Percentiles rank a stretch among this genome's conserved stretches.
These are phyloP conservation scores for Aspergillus latus DNA, from an alignment of 2,329 filamentous ascomycete species.

Conservation along the genomic window DNA sequence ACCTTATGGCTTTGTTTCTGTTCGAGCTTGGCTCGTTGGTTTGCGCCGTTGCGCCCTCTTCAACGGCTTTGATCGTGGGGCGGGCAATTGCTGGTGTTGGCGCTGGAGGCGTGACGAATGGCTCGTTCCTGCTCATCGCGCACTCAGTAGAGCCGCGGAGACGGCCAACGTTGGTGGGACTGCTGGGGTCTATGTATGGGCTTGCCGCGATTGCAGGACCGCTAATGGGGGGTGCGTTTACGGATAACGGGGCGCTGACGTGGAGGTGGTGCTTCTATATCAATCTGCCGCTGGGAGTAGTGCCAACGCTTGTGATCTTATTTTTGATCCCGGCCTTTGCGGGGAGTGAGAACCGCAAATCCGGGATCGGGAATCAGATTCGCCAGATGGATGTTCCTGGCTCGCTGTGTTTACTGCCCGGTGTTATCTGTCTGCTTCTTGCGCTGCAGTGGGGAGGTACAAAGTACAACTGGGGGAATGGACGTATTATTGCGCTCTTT, in stretches of 20 bases:
- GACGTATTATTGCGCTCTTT: constrained; percentile 13
- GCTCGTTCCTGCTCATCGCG: not conserved
- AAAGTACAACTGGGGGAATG: constrained; percentile 13
- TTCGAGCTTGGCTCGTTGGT: not conserved
- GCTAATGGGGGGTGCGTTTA: constrained; percentile 16
- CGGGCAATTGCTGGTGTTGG: not conserved
- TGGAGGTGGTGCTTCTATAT: constrained; percentile 23
- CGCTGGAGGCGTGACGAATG: not conserved
- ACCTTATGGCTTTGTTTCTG: not conserved
- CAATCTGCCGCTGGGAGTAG: constrained; percentile 17
- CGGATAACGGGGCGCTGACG: constrained; percentile 6
- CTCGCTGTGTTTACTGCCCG: constrained; percentile 3
- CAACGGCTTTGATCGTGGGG: not conserved
- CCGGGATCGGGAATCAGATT: not conserved
- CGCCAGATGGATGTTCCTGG: constrained; percentile 10
- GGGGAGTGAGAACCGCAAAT: not conserved
- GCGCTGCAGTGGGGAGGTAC: constrained; percentile 19
- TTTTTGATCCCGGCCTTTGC: constrained; percentile 1
- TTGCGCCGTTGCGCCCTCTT: not conserved
- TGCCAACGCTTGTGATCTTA: not conserved
- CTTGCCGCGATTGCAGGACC: constrained; percentile 8
- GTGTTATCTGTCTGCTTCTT: constrained; percentile 15
- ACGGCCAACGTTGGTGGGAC: constrained; percentile 1
- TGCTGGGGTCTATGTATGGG: constrained; percentile 3
- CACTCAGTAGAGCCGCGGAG: not conserved